These are phyloP conservation scores for Paramecium pentaurelia DNA, from an alignment of 73 alveolate species.

Conservation along the genomic window DNA sequence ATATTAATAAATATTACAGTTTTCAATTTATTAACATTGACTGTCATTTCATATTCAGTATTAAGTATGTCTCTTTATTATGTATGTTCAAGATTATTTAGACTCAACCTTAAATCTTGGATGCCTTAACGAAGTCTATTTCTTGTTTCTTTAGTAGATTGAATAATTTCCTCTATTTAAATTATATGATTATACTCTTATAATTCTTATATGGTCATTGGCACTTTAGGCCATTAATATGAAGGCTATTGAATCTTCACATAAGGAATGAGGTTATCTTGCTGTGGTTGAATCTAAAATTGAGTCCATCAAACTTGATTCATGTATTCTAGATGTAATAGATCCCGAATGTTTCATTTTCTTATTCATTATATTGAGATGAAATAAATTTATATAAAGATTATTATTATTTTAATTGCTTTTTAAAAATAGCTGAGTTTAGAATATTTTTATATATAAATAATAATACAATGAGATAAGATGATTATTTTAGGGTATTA, in stretches of 20 bases:
- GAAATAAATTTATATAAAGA: neutral
- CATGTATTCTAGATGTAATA: neutral
- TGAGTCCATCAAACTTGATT: neutral
- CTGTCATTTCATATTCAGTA: neutral
- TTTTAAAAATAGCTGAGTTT: neutral
- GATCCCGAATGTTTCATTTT: constrained; percentile 13
- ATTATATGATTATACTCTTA: neutral
- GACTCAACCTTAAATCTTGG: neutral
- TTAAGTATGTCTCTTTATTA: neutral
- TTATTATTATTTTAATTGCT: neutral
- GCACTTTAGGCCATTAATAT: neutral
- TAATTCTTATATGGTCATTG: neutral
- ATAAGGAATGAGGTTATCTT: neutral
- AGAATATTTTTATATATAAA: neutral
- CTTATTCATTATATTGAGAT: neutral
- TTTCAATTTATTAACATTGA: neutral
- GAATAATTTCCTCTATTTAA: neutral
- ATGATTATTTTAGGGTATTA: neutral
- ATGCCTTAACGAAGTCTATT: neutral
- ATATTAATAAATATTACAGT: neutral
- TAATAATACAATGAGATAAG: neutral
- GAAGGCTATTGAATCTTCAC: neutral
- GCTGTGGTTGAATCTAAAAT: neutral
- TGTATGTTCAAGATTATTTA: neutral
- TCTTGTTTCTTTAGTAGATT: neutral